phyloP scores from a whole-genome alignment of 495 filamentous ascomycete genomes.

The Opeltia flavorubescens region DNA sequence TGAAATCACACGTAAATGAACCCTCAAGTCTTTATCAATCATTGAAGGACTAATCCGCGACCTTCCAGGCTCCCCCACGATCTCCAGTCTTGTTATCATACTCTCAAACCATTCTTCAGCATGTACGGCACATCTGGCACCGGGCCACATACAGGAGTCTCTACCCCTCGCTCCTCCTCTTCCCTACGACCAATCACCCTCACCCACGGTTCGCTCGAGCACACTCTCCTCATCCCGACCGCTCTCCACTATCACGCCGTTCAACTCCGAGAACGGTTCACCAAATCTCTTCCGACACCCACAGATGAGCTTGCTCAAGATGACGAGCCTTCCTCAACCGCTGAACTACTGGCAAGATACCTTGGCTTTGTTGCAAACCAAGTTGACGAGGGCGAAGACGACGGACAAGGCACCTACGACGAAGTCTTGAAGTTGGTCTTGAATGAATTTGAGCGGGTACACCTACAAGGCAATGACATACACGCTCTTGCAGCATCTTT shows the following conservation, averaged over 20 bases:
- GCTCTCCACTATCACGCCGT: constrained; percentile 89
- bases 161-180: constrained; percentile 84
- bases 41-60: too few species aligned
- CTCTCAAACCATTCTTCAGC: constrained; percentile 13
- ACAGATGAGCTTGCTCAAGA: constrained; percentile 96
- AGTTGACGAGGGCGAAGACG: constrained; percentile 83
- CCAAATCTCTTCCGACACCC: constrained; percentile 65
- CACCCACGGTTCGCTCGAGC: constrained; percentile 84
- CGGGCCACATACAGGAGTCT: constrained; percentile 83
- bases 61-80: not conserved
- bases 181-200: constrained; percentile 81
- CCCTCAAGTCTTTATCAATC: too few species aligned
- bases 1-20: too few species aligned
- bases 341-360: constrained; percentile 84
- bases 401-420: constrained; percentile 65
- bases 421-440: constrained; percentile 80
- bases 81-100: not conserved
- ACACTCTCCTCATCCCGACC: constrained; percentile 88
- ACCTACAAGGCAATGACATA: constrained; percentile 89
- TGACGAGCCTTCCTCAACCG: constrained; percentile 86
- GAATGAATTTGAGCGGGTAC: constrained; percentile 90
- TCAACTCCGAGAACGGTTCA: constrained; percentile 78
- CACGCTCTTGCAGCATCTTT: constrained; percentile 75
- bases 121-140: constrained; percentile 79
- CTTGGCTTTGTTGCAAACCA: constrained; percentile 76